Conservation (phyloP, 768 basidiomycete species). For the Boletus rubescentipes region DNA sequence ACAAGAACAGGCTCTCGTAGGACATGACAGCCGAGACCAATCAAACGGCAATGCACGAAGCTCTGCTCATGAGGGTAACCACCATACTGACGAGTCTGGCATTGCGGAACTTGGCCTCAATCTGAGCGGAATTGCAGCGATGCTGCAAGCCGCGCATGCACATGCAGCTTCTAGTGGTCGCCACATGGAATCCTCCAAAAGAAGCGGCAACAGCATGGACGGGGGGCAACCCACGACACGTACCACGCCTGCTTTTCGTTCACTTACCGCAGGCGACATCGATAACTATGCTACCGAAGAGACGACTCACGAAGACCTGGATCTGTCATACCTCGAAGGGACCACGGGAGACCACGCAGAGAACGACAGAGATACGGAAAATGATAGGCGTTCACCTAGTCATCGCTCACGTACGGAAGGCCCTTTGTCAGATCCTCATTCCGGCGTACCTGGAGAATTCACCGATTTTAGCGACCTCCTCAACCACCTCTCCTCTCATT, state of each 20-base stretch:
- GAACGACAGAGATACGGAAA: slow-evolving; percentile 41
- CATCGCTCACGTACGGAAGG: slow-evolving; percentile 23
- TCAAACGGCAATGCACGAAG: slow-evolving; percentile 18
- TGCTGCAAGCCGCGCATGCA: slow-evolving; percentile 75
- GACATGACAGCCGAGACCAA: slow-evolving; percentile 34
- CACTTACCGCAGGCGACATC: slow-evolving; percentile 55
- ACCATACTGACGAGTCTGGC: slow-evolving; percentile 15
- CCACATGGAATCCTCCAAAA: slow-evolving; percentile 45
- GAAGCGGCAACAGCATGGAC: slow-evolving; percentile 44
- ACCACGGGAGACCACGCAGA: slow-evolving; percentile 20
- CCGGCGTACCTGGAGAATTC: slow-evolving; percentile 57
- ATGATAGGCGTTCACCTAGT: slow-evolving; percentile 37
- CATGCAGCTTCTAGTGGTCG: slow-evolving; percentile 52
- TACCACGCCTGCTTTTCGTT: slow-evolving; percentile 76
- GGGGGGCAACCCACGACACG: slow-evolving; percentile 56
- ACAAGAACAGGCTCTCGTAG: slow-evolving; percentile 44
- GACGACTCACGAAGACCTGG: slow-evolving; percentile 48
- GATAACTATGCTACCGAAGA: slow-evolving; percentile 27
- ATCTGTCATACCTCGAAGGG: slow-evolving; percentile 52
- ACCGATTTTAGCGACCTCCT: slow-evolving; percentile 76
- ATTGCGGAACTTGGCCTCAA: slow-evolving; percentile 50
- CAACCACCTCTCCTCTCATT: slow-evolving; percentile 68
- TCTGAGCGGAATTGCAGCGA: slow-evolving; percentile 69
- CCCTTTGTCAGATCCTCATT: slow-evolving; percentile 43
- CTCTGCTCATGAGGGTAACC: slow-evolving; percentile 8